Evolutionary conservation across 441 rosid genomes (phyloP).

Genomic region (Jatropha multifida): DNA sequence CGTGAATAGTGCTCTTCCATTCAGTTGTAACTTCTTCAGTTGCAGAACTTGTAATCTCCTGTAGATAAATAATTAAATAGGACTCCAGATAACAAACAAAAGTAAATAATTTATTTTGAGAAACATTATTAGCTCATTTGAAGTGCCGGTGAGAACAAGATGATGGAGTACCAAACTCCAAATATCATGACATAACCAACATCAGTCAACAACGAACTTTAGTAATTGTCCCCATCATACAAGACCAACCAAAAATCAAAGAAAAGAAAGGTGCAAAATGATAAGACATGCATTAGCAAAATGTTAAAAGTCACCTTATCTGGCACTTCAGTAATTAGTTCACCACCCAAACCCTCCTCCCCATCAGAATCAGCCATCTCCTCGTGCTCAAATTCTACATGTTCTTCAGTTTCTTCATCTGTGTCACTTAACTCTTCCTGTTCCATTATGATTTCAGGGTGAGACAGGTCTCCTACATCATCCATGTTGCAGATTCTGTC

Average conservation of each 20-base stretch:
- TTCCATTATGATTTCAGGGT: conserved; percentile 93
- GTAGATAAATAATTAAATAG: conserved; percentile 23
- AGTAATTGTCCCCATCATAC: neutral
- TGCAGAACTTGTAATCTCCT: conserved; percentile 42
- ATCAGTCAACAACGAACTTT: neutral
- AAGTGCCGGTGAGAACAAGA: neutral
- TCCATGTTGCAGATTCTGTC: conserved; percentile 36
- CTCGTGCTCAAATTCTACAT: conserved; percentile 96
- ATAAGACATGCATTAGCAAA: neutral
- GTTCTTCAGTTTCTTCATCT: conserved; percentile 87
- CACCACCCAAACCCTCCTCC: conserved; percentile 62
- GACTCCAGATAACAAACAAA: conserved; percentile 4
- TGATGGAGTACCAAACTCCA: neutral
- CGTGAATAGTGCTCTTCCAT: conserved; percentile 14
- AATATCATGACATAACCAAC: neutral
- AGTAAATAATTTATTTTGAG: neutral
- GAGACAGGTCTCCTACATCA: conserved; percentile 50
- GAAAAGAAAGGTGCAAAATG: neutral
- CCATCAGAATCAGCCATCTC: conserved; percentile 99
- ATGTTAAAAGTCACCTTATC: conserved; percentile 46
- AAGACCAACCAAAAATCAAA: neutral
- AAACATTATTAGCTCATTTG: neutral
- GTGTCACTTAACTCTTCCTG: conserved; percentile 98
- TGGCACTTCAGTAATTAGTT: conserved; percentile 43
- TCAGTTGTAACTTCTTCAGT: conserved; percentile 30